Evolutionary conservation across 2,329 filamentous ascomycete genomes (phyloP), one percentile per base, ranked within the genome.

Genomic region (Lasiodiplodia citricola): DNA sequence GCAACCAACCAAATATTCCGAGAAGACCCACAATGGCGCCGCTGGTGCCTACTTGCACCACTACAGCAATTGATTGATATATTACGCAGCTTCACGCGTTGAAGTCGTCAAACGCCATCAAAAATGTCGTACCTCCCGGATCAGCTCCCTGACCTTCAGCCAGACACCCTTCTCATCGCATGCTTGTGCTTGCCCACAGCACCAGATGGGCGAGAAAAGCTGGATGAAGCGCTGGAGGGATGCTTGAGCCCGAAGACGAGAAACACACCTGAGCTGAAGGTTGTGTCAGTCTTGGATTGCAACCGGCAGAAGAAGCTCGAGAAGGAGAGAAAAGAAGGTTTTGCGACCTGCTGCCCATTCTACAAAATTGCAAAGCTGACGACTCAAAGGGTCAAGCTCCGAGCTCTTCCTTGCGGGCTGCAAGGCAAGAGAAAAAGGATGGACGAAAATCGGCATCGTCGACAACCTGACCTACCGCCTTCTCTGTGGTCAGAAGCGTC

Each of bases 51-150:
- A 21, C 35, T 57, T 38, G 55, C 55, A 57, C n/a, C 35, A 37
- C 31, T 21, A 35, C 31, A 35, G 31, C 31, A 35, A 35, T 8
- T 38, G 4, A 14, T 23, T 35, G 8, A 57, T 35, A 37, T 57
- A 38, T 23, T 7, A 16, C 18, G 8, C 51, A 55, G 28, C 6
- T 10, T 6, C 23, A 23, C 3, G 10, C 3, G n/a, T 11, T 11
- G 10, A 21, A 10, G 13, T 14, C 18, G 7, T 23, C 18, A n/a
- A n/a, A 23, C 55, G 4, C 18, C 3, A 18, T 23, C 4, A 18
- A 23, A 57, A 13, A 62, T 62, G 38, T 62, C 57, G 7, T 62
- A 44, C 38, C 38, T 62, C 8, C 57, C 57, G 5, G 38, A 62
- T n/a, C n/a, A n/a, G 11, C 13, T 62, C 1, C 57, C 57, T 10